Evolutionary conservation across 306 rosid species (phyloP), one percentile per base, ranked within the genome.

Genomic region (Herpetospermum pedunculosum): DNA sequence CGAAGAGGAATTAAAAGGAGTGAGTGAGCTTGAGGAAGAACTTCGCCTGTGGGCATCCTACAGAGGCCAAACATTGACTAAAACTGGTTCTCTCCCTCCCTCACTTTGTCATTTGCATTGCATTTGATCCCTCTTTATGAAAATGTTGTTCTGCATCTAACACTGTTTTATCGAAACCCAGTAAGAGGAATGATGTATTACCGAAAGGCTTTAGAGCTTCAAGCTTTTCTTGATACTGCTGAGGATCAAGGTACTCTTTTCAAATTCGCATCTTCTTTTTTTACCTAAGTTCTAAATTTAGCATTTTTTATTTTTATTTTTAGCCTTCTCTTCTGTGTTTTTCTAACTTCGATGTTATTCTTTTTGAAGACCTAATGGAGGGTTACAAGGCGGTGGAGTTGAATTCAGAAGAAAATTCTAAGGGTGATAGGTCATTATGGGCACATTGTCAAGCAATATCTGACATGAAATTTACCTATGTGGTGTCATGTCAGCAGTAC

Each of bases 141-240:
- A 8, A 55, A 29, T 15, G 6, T 58, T 47, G 65, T 48, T 70
- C 57, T 43, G 19, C 52, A 43, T 78, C 75, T 81, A 76, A 75
- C 79, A 37, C 76, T 43, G 75, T 73, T 79, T 59, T 34, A 29
- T 79, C 29, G 38, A 41, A 63, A 49, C 76, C 78, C 82, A 94
- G 98, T 91, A 21, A 87, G 98, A 84, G 98, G 98, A 30, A 91
- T 91, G 98, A 94, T 91, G 98, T 94, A 94, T 86, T 94, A 83
- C 71, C 88, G 97, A 72, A 87, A 83, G 86, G 98, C 98, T 71
- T 89, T 94, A 86, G 98, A 91, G 88, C 98, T 94, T 74, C 97
- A 94, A 78, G 88, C 97, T 84, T 91, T 94, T 77, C 98, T 94
- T 49, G 98, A 94, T 80, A 94, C 92, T 92, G 98, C 98, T 58